These are phyloP conservation scores for Neopestalotiopsis clavispora DNA, from an alignment of 2,329 filamentous ascomycete genomes.

Conservation along the genomic window DNA sequence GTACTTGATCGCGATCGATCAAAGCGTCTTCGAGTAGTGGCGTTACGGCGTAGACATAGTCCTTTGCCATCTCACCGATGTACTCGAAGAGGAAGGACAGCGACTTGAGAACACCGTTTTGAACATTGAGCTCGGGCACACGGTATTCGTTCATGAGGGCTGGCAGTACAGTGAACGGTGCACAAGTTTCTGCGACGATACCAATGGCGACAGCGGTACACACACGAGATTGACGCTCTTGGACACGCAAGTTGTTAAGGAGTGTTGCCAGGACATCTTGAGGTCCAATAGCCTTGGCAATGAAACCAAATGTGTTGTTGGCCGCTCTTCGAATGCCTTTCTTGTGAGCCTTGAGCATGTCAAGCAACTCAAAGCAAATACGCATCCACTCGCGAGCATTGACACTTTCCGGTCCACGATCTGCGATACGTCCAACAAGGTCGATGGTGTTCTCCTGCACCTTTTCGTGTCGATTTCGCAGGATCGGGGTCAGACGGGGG, in stretches of 20 bases:
- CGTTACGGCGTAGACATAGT: slow-evolving; percentile 98
- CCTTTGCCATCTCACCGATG: slow-evolving; percentile 99
- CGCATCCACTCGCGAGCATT: slow-evolving; percentile 99
- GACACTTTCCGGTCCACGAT: slow-evolving; percentile 94
- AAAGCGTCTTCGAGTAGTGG: slow-evolving; percentile 95
- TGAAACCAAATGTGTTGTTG: slow-evolving; percentile 99
- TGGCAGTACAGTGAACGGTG: slow-evolving; percentile 97
- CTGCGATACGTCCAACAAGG: slow-evolving; percentile 94
- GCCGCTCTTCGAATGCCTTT: slow-evolving; percentile 97
- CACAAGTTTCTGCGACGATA: slow-evolving; percentile 97
- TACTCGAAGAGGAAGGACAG: slow-evolving; percentile 98
- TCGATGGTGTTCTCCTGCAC: slow-evolving; percentile 99
- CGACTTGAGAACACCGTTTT: slow-evolving; percentile 97
- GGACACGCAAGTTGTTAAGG: slow-evolving; percentile 94
- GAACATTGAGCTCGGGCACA: slow-evolving; percentile 96
- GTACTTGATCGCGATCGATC: slow-evolving; percentile 97
- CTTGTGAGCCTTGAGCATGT: slow-evolving; percentile 99
- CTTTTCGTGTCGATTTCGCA: slow-evolving; percentile 98
- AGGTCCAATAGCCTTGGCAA: slow-evolving; percentile 97
- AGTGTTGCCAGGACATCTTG: slow-evolving; percentile 96
- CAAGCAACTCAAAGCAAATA: slow-evolving; percentile 97
- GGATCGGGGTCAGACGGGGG: slow-evolving; percentile 93
- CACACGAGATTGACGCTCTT: slow-evolving; percentile 96
- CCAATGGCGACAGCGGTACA: slow-evolving; percentile 98
- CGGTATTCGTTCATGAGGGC: slow-evolving; percentile 99